Evolutionary conservation across 2,329 filamentous ascomycete species (phyloP), one percentile per base, ranked within the genome.

Genomic region (Tricladium varicosporioides): DNA sequence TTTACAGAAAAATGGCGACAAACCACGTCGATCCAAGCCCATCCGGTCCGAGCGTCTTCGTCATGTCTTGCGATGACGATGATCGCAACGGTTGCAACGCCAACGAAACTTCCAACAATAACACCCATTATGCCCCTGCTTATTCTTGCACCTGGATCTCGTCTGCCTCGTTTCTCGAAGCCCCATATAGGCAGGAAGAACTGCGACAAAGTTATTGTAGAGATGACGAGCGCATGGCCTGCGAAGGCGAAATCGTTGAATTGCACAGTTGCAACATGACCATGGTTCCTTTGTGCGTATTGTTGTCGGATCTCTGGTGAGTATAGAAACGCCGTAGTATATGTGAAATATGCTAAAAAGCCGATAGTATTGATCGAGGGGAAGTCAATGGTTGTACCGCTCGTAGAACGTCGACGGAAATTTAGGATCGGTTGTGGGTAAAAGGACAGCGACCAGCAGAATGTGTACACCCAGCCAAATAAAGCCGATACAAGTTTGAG

Each of bases 161-260:
- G 66, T 51, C 60, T 70, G 49, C 73, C 74, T 2, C 79, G 83
- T 13, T 82, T 82, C 44, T 82, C 77, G 69, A 96, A 95, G 0
- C 87, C 84, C 92, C 93, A 97, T 10, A 91, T 72, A 1, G 69
- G 65, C 2, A 85, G 82, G 65, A 81, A 84, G 67, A 95, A 88
- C 72, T 97, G 93, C 49, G 85, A 89, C 60, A 88, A 86, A n/a
- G 85, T 84, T 54, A 97, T 71, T 45, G 83, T 66, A 65, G 86
- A 91, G 61, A 96, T 75, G 9, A 92, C 61, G 14, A 91, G 78
- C 33, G 89, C 93, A 74, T 97, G 92, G 2, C 84, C 77, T 14
- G 92, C 92, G 71, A 97, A 97, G 13, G 86, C 83, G 58, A 97
- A 81, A 75, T 99, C 94, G 74, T 97, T 97, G 74, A 91, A 83